A percentile compares a stretch with the other conserved stretches of the same genome.
phyloP scores from a whole-genome alignment of 2,329 filamentous ascomycete genomes.

The Fusarium secorum region DNA sequence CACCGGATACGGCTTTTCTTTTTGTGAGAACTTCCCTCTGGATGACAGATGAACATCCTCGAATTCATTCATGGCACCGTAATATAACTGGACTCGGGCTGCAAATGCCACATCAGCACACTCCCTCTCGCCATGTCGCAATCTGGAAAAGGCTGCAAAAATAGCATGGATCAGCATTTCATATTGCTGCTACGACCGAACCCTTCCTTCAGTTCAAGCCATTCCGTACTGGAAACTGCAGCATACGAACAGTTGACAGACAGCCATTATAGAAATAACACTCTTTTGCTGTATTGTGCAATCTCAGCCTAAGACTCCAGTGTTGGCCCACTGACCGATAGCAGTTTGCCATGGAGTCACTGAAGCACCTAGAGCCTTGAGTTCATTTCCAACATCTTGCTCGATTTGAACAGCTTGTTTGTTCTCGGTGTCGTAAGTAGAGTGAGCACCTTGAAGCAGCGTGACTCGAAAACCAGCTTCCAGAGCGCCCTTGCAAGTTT shows the following conservation, averaged over 20 bases:
- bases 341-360: slow-evolving; percentile 2
- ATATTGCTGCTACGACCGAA: neutral
- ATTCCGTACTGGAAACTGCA: neutral
- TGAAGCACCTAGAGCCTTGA: neutral
- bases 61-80: neutral
- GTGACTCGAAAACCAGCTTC: slow-evolving; percentile 17
- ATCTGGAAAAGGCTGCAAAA: too few relatives aligned
- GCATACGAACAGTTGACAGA: neutral
- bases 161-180: neutral
- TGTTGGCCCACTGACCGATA: neutral
- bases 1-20: too few relatives aligned
- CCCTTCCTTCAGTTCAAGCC: neutral
- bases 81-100: neutral
- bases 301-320: neutral
- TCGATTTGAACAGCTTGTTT: slow-evolving; percentile 7
- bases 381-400: neutral
- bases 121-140: neutral
- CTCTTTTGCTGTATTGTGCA: neutral
- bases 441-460: slow-evolving; percentile 18
- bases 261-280: neutral
- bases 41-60: neutral
- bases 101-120: neutral
- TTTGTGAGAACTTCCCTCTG: neutral
- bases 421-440: slow-evolving; percentile 7
- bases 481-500: slow-evolving; percentile 22